These are phyloP conservation scores for Trichosporon asahii DNA, from an alignment of 1,284 basidiomycete genomes.

Conservation along the genomic window DNA sequence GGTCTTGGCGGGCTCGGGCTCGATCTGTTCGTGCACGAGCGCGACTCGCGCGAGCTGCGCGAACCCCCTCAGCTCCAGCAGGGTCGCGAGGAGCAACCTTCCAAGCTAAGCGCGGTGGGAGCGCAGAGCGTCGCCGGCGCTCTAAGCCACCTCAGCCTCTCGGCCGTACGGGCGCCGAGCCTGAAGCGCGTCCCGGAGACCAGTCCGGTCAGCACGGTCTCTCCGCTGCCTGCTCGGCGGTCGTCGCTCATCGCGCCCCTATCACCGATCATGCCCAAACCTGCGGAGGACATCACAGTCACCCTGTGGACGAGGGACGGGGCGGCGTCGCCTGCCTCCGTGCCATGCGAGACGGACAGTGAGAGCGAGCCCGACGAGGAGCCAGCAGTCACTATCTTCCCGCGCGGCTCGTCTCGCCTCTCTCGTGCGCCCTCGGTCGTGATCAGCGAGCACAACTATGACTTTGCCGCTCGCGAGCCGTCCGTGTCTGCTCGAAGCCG, in stretches of 20 bases:
- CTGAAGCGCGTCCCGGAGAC: not conserved
- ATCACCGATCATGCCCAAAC: not conserved
- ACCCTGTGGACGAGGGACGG: not conserved
- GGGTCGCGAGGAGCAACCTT: not conserved
- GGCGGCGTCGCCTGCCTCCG: not conserved
- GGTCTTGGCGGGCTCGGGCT: not conserved
- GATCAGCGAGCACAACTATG: not conserved
- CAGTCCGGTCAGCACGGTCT: not conserved
- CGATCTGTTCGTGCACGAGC: not conserved
- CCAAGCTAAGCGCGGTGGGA: not conserved
- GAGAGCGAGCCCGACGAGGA: slow-evolving; percentile 8
- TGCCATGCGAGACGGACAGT: not conserved
- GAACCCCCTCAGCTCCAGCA: not conserved
- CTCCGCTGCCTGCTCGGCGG: not conserved
- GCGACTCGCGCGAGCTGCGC: too few species aligned
- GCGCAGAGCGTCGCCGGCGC: not conserved
- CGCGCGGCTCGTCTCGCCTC: not conserved
- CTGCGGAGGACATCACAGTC: not conserved
- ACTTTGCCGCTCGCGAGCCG: not conserved
- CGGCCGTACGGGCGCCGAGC: slow-evolving; percentile 1
- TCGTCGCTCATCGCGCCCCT: not conserved
- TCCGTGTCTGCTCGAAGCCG: not conserved
- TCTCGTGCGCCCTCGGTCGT: not conserved
- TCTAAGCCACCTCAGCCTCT: not conserved
- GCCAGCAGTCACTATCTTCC: not conserved